Base-by-base conservation (phyloP, 306 rosid genomes). In the Pyrus bretschneideri region DNA sequence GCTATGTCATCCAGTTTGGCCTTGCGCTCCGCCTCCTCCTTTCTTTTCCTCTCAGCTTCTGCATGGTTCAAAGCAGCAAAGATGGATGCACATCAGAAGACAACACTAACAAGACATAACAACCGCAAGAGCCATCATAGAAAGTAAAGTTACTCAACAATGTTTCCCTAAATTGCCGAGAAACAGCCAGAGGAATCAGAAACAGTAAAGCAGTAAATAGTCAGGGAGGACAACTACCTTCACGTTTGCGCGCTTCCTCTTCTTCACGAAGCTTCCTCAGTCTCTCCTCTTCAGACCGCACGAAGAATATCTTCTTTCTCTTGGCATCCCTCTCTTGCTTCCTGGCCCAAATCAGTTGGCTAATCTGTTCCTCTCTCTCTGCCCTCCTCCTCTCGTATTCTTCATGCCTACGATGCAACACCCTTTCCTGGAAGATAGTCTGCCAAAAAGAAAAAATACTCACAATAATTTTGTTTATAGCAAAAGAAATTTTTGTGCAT, bases 31-130 rank as follows among this genome's bases (percentile, higher is more conserved):
- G 85, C 85, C 49, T 92, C 93, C 62, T 92, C 99, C 80, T 82
- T 91, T 81, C 80, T 91, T 44, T 69, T 76, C 81, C 88, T 91
- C 83, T 96, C 99, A 17, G 93, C 94, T 82, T 92, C 99, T 96
- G 87, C 57, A 82, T 45, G 72, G 62, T 81, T 62, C 45, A 76
- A 33, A 68, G 63, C 72, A 14, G 10, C 25, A 31, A 70, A 25
- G 35, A 17, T 38, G 71, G 64, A 21, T 31, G 33, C 38, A 52
- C 70, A 67, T 52, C 40, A 10, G 54, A 42, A 54, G 60, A 45
- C 29, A 25, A 42, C 5, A 21, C 65, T 12, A 65, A 61, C 23
- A 74, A 31, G 38, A 27, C 58, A 15, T 18, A 21, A 57, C 2
- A 69, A 45, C 42, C 38, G 13, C 51, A 79, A n/a, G 22, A 66